Percentiles rank a stretch among this genome's conserved stretches.
Conservation (phyloP, 2,329 filamentous ascomycete genomes). For the Penicillium sumatraense region DNA sequence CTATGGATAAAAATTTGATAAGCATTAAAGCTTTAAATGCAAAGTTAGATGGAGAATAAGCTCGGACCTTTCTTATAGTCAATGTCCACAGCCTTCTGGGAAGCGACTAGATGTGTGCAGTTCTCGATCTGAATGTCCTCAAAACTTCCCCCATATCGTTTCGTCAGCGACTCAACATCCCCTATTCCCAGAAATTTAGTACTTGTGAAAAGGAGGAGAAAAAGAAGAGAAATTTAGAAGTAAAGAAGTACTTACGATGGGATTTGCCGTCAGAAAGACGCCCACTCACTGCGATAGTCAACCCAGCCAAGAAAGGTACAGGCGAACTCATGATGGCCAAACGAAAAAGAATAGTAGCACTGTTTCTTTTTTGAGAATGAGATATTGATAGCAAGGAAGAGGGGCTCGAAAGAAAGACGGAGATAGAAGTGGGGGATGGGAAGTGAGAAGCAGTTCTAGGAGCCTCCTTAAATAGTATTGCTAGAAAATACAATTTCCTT, state of each 20-base stretch:
- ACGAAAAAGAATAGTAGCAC: too few species aligned
- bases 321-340: neutral
- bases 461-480: neutral
- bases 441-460: neutral
- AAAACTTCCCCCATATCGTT: slow-evolving; percentile 6
- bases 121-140: neutral
- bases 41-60: neutral
- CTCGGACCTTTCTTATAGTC: neutral
- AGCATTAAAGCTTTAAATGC: neutral
- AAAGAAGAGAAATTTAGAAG: neutral
- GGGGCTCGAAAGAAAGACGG: too few species aligned
- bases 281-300: neutral
- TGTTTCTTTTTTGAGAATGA: too few species aligned
- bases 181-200: neutral
- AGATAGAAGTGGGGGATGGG: neutral
- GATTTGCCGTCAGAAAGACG: neutral
- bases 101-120: slow-evolving; percentile 1
- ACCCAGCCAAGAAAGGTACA: neutral
- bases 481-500: neutral
- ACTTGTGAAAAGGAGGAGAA: neutral
- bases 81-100: neutral
- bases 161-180: neutral
- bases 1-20: neutral
- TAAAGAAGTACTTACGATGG: neutral
- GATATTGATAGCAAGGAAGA: too few species aligned